Conservation (phyloP, 345 rosid genomes). For the Carallia brachiata region DNA sequence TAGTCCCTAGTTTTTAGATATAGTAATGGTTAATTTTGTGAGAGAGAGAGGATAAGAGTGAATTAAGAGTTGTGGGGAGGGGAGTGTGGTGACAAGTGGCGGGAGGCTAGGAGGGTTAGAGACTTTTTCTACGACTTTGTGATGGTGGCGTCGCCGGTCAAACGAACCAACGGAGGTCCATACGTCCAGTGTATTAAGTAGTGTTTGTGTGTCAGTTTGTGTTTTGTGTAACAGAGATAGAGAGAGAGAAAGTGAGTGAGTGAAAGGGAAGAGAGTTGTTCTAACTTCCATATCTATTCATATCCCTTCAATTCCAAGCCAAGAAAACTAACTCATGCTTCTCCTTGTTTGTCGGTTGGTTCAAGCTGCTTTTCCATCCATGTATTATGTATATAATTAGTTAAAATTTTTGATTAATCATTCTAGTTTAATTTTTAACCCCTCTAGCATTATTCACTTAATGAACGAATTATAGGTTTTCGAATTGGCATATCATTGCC, state of each 20-base stretch:
- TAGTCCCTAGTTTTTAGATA: conserved; percentile 60
- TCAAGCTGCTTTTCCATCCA: conserved; percentile 49
- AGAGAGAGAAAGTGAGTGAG: conserved; percentile 4
- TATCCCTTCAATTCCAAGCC: conserved; percentile 71
- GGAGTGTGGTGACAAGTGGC: conserved; percentile 58
- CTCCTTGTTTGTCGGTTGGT: conserved; percentile 60
- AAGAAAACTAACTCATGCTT: conserved; percentile 52
- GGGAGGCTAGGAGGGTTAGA: conserved; percentile 31
- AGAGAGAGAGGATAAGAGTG: conserved; percentile 18
- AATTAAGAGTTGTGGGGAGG: conserved; percentile 4
- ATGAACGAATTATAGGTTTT: no score
- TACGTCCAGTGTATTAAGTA: conserved; percentile 18
- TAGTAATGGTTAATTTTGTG: conserved; percentile 42
- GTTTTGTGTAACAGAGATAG: conserved; percentile 9
- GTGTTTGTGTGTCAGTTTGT: conserved; percentile 1
- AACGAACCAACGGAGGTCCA: conserved; percentile 39
- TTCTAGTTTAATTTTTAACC: neutral
- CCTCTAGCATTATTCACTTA: no score
- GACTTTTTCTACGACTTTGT: conserved; percentile 52
- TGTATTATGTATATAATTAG: conserved; percentile 7
- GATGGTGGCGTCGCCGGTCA: conserved; percentile 50
- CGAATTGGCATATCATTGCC: neutral
- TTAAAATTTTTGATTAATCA: conserved; percentile 7
- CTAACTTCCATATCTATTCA: conserved; percentile 55
- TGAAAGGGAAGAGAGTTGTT: conserved; percentile 33